Conservation (phyloP, 805 yeast genomes). For the Maudiozyma bulderi region DNA sequence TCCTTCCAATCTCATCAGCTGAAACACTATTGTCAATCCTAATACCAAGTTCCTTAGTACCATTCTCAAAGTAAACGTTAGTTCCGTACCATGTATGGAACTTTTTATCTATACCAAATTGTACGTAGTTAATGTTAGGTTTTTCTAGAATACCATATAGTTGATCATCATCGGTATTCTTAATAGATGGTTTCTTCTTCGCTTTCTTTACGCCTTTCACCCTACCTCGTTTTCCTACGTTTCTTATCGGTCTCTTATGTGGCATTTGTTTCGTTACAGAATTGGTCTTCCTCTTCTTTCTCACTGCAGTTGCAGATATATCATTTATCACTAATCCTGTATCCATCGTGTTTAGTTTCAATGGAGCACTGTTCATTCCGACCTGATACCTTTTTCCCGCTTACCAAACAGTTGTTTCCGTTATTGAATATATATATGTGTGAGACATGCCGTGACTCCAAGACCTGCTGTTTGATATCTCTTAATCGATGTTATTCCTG, state of each 20-base stretch:
- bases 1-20: neutral
- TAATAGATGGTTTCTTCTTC: neutral
- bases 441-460: too few relatives aligned
- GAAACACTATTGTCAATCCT: slow-evolving; percentile 3
- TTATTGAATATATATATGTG: too few relatives aligned
- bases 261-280: neutral
- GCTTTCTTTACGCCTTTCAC: slow-evolving; percentile 5
- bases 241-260: neutral
- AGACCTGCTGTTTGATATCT: too few relatives aligned
- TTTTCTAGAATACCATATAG: slow-evolving; percentile 51
- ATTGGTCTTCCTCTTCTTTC: too few relatives aligned
- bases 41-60: slow-evolving; percentile 4
- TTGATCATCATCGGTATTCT: slow-evolving; percentile 25
- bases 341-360: too few relatives aligned
- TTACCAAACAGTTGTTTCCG: too few relatives aligned
- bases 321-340: too few relatives aligned
- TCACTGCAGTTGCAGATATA: too few relatives aligned
- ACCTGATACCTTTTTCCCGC: too few relatives aligned
- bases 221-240: neutral
- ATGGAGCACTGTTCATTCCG: too few relatives aligned
- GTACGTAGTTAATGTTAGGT: slow-evolving; percentile 57
- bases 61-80: slow-evolving; percentile 56
- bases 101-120: slow-evolving; percentile 50
- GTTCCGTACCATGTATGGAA: slow-evolving; percentile 86
- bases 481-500: too few relatives aligned